Evolutionary conservation across 306 rosid genomes (phyloP).

Genomic region (Prunus mongolica): DNA sequence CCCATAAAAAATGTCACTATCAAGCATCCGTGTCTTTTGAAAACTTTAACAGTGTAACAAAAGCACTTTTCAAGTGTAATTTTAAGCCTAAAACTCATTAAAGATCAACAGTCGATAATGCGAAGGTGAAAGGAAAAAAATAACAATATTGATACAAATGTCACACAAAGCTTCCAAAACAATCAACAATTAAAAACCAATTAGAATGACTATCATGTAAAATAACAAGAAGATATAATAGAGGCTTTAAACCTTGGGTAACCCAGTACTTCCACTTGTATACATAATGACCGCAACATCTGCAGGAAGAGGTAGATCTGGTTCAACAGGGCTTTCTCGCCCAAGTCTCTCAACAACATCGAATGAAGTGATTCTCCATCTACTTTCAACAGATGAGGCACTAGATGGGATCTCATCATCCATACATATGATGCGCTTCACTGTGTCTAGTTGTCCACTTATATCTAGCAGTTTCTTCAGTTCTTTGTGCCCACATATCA

Average conservation of each 20-base stretch:
- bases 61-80: not conserved
- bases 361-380: constrained; percentile 63
- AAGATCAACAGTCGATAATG: not conserved
- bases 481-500: constrained; percentile 87
- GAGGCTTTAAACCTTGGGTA: constrained; percentile 79
- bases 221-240: constrained; percentile 4
- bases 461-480: constrained; percentile 59
- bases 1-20: not conserved
- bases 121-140: not conserved
- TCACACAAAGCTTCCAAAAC: not conserved
- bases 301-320: constrained; percentile 76
- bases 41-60: constrained; percentile 2
- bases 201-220: constrained; percentile 15
- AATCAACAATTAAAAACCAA: constrained; percentile 2
- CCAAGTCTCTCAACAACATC: constrained; percentile 68
- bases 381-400: constrained; percentile 38
- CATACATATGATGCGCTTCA: constrained; percentile 78
- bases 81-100: not conserved
- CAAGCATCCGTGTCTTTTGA: not conserved
- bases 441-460: constrained; percentile 73
- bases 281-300: constrained; percentile 98
- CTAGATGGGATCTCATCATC: constrained; percentile 60
- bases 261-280: constrained; percentile 98
- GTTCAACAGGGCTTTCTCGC: constrained; percentile 50
- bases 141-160: not conserved